These are phyloP conservation scores for Cutaneotrichosporon sp. DNA, from an alignment of 1,284 basidiomycete species.

Conservation along the genomic window DNA sequence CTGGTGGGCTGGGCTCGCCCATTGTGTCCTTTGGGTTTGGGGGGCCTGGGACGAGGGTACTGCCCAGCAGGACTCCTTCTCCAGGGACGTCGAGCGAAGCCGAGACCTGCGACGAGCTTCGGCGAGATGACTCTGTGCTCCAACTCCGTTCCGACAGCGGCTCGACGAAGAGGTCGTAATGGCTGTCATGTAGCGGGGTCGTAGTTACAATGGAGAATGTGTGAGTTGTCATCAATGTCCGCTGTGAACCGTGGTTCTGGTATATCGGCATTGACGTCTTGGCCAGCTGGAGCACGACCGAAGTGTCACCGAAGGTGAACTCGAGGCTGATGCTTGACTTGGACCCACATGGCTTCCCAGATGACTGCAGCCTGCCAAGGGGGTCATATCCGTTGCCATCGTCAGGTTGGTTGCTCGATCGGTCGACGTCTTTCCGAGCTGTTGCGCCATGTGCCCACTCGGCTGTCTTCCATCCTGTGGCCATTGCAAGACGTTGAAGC, in stretches of 20 bases:
- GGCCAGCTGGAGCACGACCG: slow-evolving; percentile 29
- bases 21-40: no score
- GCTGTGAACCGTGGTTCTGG: neutral
- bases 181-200: slow-evolving; percentile 11
- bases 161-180: no score
- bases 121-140: no score
- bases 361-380: no score
- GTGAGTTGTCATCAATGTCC: slow-evolving; percentile 21
- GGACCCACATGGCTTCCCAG: neutral
- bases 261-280: slow-evolving; percentile 32
- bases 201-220: slow-evolving; percentile 34
- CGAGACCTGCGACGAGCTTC: no score
- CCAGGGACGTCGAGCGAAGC: no score
- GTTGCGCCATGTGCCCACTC: neutral
- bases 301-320: slow-evolving; percentile 19
- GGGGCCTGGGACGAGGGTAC: no score
- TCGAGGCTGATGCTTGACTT: slow-evolving; percentile 19
- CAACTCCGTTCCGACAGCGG: no score
- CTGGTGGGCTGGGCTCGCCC: neutral
- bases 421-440: slow-evolving; percentile 15
- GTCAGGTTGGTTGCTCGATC: neutral
- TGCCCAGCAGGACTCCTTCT: no score
- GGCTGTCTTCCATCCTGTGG: slow-evolving; percentile 15
- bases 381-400: neutral
- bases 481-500: slow-evolving; percentile 12